Evolutionary conservation across 768 basidiomycete genomes (phyloP), one percentile per base, ranked within the genome.

Genomic region (Cyclocybe cylindracea): DNA sequence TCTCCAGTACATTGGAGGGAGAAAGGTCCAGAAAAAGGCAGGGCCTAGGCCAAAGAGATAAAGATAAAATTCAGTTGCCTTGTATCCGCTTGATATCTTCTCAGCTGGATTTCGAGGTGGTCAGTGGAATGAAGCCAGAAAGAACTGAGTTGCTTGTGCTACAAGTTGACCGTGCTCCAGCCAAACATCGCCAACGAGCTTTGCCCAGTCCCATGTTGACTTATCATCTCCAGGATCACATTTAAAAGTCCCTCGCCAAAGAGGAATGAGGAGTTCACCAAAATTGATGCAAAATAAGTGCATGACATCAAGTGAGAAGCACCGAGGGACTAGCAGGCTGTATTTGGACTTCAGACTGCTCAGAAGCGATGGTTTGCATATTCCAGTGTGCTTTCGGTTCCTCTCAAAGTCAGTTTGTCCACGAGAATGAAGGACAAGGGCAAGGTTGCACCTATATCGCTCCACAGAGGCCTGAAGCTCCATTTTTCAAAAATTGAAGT

Each of bases 11-110:
- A 46, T 42, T 0, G 52, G 18, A 1, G 64, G 69, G 10, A 71
- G 62, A 14, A 67, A 36, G 0, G 48, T 38, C 9, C 54, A 46
- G 24, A 70, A 58, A 24, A 70, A 56, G 14, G 55, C 66, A 16
- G 69, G 70, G 6, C 62, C 64, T 24, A 70, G 62, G 0, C 64
- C 63, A 50, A 59, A 72, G 38, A 73, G 9, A 35, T 70, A 72
- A 2, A 59, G 46, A 13, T 62, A 52, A 33, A 31, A 74, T 44
- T 74, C 73, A 24, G 57, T 61, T 8, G 71, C 71, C 41, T 74
- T 74, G 54, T 70, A 74, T 0, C 68, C 67, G 46, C 66, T 70
- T 4, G 50, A 54, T 6, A 71, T 65, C 33, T 72, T 71, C n/a
- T n/a, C n/a, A n/a, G n/a, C n/a, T n/a, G n/a, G n/a, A n/a, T n/a